These are phyloP conservation scores for Prototheca cutis DNA, from an alignment of 163 green algal species.

Conservation along the genomic window DNA sequence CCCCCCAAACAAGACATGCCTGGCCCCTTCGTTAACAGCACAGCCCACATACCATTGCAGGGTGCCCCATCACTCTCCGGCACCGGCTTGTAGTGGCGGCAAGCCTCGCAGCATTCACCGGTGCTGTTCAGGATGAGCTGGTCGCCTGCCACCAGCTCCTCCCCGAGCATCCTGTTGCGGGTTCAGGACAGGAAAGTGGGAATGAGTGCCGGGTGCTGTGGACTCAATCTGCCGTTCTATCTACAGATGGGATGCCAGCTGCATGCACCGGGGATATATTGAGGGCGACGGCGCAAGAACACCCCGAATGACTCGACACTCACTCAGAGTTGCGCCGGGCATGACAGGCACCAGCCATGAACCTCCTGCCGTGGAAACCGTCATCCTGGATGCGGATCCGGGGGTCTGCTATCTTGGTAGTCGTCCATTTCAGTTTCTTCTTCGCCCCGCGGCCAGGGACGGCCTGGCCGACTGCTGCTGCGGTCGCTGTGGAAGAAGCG, in stretches of 20 bases:
- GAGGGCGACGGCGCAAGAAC: background rate
- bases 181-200: background rate
- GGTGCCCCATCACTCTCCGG: constrained; percentile 16
- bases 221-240: background rate
- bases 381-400: background rate
- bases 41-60: constrained; percentile 47
- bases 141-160: constrained; percentile 52
- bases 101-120: constrained; percentile 57
- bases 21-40: background rate
- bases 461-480: too few relatives aligned
- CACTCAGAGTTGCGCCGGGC: background rate
- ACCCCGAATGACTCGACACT: background rate
- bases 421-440: too few relatives aligned
- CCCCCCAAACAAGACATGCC: background rate
- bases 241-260: background rate
- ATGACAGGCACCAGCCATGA: background rate
- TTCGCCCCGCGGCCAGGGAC: too few relatives aligned
- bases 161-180: constrained; percentile 29
- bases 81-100: constrained; percentile 33
- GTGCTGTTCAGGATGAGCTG: constrained; percentile 27
- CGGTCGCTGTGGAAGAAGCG: too few relatives aligned
- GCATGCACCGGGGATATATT: background rate
- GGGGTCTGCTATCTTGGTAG: too few relatives aligned
- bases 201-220: background rate
- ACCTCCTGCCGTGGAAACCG: background rate